Percentiles rank a stretch among this genome's conserved stretches.
These are phyloP conservation scores for Camillea tinctor DNA, from an alignment of 2,329 filamentous ascomycete genomes.

Conservation along the genomic window DNA sequence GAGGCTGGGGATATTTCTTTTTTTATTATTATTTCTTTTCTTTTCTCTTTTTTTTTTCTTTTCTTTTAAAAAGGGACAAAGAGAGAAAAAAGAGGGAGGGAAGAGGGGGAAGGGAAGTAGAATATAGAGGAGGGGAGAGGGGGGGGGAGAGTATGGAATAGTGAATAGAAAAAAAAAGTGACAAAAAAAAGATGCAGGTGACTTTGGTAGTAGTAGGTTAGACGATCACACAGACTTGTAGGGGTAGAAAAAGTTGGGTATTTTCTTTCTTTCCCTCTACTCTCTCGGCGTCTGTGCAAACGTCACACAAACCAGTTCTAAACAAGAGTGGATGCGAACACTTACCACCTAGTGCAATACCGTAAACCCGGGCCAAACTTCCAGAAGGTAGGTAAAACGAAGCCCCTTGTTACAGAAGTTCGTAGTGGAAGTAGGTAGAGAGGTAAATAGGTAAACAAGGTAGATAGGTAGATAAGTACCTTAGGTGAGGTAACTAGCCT, in stretches of 20 bases:
- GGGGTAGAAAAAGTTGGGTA: constrained; percentile 10
- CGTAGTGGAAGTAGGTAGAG: background rate
- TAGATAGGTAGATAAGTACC: background rate
- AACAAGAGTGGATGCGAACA: constrained; percentile 2
- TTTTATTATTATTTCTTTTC: too few species aligned
- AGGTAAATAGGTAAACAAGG: background rate
- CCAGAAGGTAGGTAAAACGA: constrained; percentile 11
- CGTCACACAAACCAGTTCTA: background rate
- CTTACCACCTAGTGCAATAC: too few species aligned
- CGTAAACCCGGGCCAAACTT: constrained; percentile 8
- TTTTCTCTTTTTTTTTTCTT: too few species aligned
- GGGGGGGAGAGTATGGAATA: background rate
- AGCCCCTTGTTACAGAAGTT: constrained; percentile 24
- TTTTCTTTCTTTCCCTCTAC: constrained; percentile 1
- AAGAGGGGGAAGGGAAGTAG: background rate
- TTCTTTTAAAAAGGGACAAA: too few species aligned
- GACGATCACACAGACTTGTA: constrained; percentile 7
- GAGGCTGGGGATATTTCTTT: constrained; percentile 9
- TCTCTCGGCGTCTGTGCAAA: constrained; percentile 8
- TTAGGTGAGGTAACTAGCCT: too few species aligned
- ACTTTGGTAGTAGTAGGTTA: background rate
- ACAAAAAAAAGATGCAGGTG: background rate
- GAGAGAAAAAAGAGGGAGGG: constrained; percentile 6
- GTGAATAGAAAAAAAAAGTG: background rate
- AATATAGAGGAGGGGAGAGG: constrained; percentile 22